phyloP scores from a whole-genome alignment of 345 rosid species.

The Eucalyptus regnans region DNA sequence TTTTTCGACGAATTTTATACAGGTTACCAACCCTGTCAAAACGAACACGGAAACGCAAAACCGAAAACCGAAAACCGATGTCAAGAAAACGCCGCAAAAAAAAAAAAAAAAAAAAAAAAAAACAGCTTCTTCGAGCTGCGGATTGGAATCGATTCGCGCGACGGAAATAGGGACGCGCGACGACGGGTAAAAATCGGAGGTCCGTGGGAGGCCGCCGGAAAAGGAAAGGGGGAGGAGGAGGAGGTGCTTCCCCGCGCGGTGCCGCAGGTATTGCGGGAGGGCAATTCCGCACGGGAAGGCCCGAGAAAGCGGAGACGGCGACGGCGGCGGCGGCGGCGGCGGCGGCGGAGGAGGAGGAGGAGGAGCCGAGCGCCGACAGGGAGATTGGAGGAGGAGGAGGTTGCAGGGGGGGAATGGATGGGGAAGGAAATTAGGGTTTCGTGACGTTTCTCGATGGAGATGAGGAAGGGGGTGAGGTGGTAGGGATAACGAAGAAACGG shows the following conservation, averaged over 20 bases:
- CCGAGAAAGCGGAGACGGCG: not conserved
- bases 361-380: not conserved
- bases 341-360: not conserved
- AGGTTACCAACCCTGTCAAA: not conserved
- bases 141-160: not conserved
- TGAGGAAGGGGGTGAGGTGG: not conserved
- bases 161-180: not conserved
- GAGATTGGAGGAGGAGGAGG: not conserved
- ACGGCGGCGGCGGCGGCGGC: not conserved
- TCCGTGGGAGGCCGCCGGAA: not conserved
- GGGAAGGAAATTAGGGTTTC: not conserved
- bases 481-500: not conserved
- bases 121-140: not conserved
- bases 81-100: not conserved
- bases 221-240: not conserved
- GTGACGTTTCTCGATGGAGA: not conserved
- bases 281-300: not conserved
- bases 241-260: not conserved
- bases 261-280: not conserved
- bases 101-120: no score
- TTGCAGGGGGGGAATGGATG: not conserved
- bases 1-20: not conserved
- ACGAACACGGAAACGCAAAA: not conserved
- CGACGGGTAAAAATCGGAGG: not conserved
- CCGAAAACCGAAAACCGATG: not conserved